Base-by-base conservation (phyloP, 2,329 filamentous ascomycete genomes). In the Pseudogymnoascus sp. region DNA sequence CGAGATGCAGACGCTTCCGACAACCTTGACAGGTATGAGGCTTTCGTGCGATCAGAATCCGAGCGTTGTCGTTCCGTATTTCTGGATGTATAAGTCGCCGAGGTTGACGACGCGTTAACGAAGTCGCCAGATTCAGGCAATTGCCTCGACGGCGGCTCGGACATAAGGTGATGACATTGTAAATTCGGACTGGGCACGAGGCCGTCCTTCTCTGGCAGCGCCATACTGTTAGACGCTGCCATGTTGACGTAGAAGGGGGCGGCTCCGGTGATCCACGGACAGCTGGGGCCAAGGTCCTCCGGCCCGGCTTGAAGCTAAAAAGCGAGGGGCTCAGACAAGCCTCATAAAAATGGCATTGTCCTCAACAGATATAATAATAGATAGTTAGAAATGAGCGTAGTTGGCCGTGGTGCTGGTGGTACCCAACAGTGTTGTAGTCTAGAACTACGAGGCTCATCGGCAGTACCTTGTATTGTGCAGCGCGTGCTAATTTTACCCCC, bases 351-450 rank as follows among this genome's bases (percentile, higher is more conserved):
- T 55, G 48, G 27, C 48, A 55, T 55, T 18, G 29, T 55, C 48
- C 29, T 55, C 29, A 55, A 55, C 48, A 55, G 29, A 55, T 55
- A 55, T 55, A 55, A 33, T n/a, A 55, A 55, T 55, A 55, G 45
- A 55, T 55, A 55, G 27, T 6, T 55, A 33, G 48, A 33, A 55
- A 55, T 55, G 48, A 55, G 29, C 10, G 48, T 55, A 12, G 29
- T 21, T 33, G 29, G 15, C 15, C 15, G 29, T 55, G n/a, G n/a
- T 52, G 45, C 10, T 33, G 48, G 45, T 31, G 27, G 45, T 52
- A 31, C 45, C 48, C 48, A 55, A 55, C 48, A 55, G 48, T 18
- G 29, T 55, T 55, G 29, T 33, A 33, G 29, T 55, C 48, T 55
- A 55, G 48, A 55, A 35, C 48, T 55, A 33, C 29, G n/a, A 55